A percentile compares a stretch with the other conserved stretches of the same genome.
Evolutionary conservation across 1,284 basidiomycete genomes (phyloP).

Genomic region (Pseudozyma hubeiensis): DNA sequence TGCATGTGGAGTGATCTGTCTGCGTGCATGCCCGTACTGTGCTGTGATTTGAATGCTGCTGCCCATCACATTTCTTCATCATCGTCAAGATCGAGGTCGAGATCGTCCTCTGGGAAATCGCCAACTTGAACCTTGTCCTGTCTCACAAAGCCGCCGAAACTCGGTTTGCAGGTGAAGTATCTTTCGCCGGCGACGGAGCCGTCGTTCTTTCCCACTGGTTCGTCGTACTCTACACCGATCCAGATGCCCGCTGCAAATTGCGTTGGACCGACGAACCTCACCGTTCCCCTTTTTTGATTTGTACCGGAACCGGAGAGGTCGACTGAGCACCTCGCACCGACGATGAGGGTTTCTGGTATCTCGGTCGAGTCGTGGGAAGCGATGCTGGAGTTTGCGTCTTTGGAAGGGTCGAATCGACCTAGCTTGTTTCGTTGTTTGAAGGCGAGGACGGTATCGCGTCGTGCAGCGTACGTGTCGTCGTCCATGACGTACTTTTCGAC

Average conservation of each 20-base stretch:
- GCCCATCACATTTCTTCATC: constrained; percentile 41
- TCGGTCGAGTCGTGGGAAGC: constrained; percentile 17
- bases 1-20: too few species aligned
- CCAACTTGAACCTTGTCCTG: constrained; percentile 85
- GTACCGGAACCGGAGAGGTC: constrained; percentile 72
- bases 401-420: constrained; percentile 79
- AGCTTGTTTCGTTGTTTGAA: constrained; percentile 90
- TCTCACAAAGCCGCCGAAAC: constrained; percentile 87
- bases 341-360: constrained; percentile 71
- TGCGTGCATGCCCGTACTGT: background rate
- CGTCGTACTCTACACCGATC: constrained; percentile 96
- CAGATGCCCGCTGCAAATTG: constrained; percentile 78
- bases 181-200: constrained; percentile 85
- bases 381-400: constrained; percentile 60
- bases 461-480: constrained; percentile 81
- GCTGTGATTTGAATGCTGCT: background rate
- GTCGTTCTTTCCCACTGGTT: constrained; percentile 94
- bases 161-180: constrained; percentile 83
- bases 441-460: constrained; percentile 82
- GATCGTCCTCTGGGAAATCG: constrained; percentile 76
- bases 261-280: constrained; percentile 85
- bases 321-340: constrained; percentile 84
- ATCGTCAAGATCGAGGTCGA: constrained; percentile 40
- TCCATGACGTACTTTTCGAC: constrained; percentile 94
- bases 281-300: constrained; percentile 79